phyloP scores from a whole-genome alignment of 1,284 basidiomycete species.

The Grifola frondosa region DNA sequence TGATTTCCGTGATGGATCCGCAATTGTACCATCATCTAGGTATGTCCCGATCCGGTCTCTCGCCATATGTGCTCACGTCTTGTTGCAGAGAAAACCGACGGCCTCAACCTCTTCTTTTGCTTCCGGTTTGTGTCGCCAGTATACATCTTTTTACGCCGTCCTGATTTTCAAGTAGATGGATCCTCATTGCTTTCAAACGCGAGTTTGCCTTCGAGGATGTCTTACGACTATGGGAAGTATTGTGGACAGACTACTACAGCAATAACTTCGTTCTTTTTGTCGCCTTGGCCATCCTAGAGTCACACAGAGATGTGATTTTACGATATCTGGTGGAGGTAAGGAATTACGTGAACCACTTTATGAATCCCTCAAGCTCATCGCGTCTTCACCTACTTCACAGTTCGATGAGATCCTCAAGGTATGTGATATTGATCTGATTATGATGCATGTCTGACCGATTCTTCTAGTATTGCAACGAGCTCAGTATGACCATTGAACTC shows the following conservation, averaged over 20 bases:
- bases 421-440: slow-evolving; percentile 10
- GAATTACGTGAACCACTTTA: neutral
- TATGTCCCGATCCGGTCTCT: slow-evolving; percentile 30
- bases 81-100: slow-evolving; percentile 78
- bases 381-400: slow-evolving; percentile 33
- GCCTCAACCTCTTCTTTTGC: slow-evolving; percentile 96
- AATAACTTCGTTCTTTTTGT: slow-evolving; percentile 91
- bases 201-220: slow-evolving; percentile 93
- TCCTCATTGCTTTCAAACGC: slow-evolving; percentile 90
- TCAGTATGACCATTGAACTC: slow-evolving; percentile 92
- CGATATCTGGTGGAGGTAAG: slow-evolving; percentile 88
- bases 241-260: slow-evolving; percentile 94
- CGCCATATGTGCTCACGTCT: slow-evolving; percentile 6
- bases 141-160: neutral
- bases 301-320: slow-evolving; percentile 90
- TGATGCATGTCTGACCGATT: slow-evolving; percentile 4
- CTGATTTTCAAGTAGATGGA: slow-evolving; percentile 51
- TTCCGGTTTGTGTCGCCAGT: slow-evolving; percentile 68
- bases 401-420: slow-evolving; percentile 89
- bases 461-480: slow-evolving; percentile 83
- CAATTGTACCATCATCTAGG: slow-evolving; percentile 87
- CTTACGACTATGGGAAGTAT: slow-evolving; percentile 88
- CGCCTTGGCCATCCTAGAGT: slow-evolving; percentile 90
- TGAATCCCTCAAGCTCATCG: neutral
- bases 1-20: slow-evolving; percentile 93